Evolutionary conservation across 192 early-diverging fungal genomes (phyloP).

Genomic region (Coemansia sp.): DNA sequence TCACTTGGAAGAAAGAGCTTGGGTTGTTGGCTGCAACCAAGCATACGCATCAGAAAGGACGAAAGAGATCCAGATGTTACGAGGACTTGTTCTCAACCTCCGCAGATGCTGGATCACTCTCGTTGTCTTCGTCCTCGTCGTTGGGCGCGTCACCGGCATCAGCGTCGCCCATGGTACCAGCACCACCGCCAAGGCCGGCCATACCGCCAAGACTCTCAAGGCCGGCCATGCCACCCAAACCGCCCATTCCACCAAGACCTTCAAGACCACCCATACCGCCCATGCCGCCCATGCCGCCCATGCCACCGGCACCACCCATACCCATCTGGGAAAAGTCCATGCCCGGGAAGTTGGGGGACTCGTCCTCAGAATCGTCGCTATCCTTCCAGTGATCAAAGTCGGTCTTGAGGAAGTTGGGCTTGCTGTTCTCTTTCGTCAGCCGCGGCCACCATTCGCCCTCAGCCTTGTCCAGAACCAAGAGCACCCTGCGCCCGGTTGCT

Average conservation of each 20-base stretch:
- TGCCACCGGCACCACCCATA: conserved; percentile 55
- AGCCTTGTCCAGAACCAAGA: conserved; percentile 74
- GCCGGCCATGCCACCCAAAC: conserved; percentile 9
- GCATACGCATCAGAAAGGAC: background rate
- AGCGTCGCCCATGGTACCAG: background rate
- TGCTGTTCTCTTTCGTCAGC: conserved; percentile 65
- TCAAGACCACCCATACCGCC: conserved; percentile 15
- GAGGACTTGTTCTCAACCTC: background rate
- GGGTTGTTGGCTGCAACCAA: too few relatives aligned
- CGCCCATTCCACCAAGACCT: conserved; percentile 19
- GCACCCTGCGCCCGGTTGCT: conserved; percentile 64
- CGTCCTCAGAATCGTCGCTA: conserved; percentile 91
- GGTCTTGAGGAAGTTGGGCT: conserved; percentile 79
- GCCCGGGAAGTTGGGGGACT: conserved; percentile 50
- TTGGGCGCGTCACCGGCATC: conserved; percentile 1
- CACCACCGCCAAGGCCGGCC: conserved; percentile 13
- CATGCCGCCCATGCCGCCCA: conserved; percentile 45
- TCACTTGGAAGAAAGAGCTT: too few relatives aligned
- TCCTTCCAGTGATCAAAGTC: conserved; percentile 92
- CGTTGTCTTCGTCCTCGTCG: conserved; percentile 20
- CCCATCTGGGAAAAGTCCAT: conserved; percentile 66
- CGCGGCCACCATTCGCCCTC: conserved; percentile 82
- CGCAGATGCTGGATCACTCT: background rate
- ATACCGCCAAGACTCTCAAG: conserved; percentile 8
- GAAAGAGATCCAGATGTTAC: background rate